Percentiles rank a stretch among this genome's conserved stretches.
These are phyloP conservation scores for Calonectria pseudoreteaudii DNA, from an alignment of 2,329 filamentous ascomycete species.

Conservation along the genomic window DNA sequence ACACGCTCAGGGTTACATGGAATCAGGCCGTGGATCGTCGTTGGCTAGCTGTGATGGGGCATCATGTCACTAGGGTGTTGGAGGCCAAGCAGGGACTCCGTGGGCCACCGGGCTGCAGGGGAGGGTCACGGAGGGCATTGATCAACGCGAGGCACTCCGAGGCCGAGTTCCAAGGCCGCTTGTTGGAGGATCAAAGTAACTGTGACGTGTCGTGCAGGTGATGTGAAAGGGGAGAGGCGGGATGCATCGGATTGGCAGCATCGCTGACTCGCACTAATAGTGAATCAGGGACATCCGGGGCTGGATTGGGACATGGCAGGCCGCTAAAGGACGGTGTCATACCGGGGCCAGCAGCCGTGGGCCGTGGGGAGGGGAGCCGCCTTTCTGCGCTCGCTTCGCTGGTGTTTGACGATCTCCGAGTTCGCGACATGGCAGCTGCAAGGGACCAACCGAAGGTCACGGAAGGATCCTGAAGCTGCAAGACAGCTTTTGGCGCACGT, in stretches of 20 bases:
- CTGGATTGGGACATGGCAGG: conserved; percentile 9
- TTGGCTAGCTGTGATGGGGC: conserved; percentile 34
- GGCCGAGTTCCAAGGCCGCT: conserved; percentile 20
- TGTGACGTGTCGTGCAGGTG: conserved; percentile 44
- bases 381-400: conserved; percentile 25
- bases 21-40: conserved; percentile 29
- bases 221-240: conserved; percentile 31
- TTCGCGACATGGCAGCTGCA: conserved; percentile 24
- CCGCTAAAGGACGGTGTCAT: conserved; percentile 12
- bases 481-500: background rate
- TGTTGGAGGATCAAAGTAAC: conserved; percentile 11
- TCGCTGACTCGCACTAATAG: conserved; percentile 35
- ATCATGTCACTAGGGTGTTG: conserved; percentile 26
- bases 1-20: conserved; percentile 5
- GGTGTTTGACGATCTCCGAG: conserved; percentile 18
- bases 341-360: conserved; percentile 1
- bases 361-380: background rate
- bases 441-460: conserved; percentile 34
- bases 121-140: conserved; percentile 27
- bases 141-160: conserved; percentile 21
- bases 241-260: conserved; percentile 40
- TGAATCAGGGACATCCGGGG: conserved; percentile 23
- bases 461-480: conserved; percentile 14
- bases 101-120: conserved; percentile 14
- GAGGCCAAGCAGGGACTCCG: conserved; percentile 13